Conservation (phyloP, 2,329 filamentous ascomycete genomes). For the Periconia sp. region DNA sequence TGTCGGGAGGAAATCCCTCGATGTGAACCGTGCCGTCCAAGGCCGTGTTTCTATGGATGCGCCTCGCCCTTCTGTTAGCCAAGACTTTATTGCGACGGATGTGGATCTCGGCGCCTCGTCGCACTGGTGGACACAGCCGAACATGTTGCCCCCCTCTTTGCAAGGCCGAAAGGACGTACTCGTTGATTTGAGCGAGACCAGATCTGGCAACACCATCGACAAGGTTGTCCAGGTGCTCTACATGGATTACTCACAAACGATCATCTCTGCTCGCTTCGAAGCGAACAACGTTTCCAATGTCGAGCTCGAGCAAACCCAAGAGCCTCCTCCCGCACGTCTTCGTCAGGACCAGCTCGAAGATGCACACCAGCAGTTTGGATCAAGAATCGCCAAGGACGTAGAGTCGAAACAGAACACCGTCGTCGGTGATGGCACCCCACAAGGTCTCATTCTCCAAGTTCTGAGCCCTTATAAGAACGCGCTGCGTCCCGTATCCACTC, state of each 20-base stretch:
- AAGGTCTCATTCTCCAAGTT: slow-evolving; percentile 76
- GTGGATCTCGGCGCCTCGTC: slow-evolving; percentile 74
- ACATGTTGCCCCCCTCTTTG: slow-evolving; percentile 76
- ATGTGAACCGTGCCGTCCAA: slow-evolving; percentile 58
- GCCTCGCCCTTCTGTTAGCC: slow-evolving; percentile 71
- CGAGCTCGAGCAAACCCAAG: slow-evolving; percentile 80
- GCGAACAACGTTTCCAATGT: slow-evolving; percentile 71
- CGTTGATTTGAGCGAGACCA: slow-evolving; percentile 78
- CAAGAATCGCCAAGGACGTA: slow-evolving; percentile 72
- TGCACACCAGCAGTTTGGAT: slow-evolving; percentile 79
- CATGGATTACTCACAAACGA: slow-evolving; percentile 93
- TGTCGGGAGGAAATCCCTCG: slow-evolving; percentile 61
- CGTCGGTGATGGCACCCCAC: slow-evolving; percentile 81
- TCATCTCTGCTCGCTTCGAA: slow-evolving; percentile 80
- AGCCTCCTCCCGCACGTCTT: slow-evolving; percentile 75
- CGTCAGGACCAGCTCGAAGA: slow-evolving; percentile 93
- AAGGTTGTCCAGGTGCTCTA: slow-evolving; percentile 88
- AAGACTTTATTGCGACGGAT: slow-evolving; percentile 84
- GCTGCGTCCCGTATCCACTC: slow-evolving; percentile 80
- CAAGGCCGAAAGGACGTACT: slow-evolving; percentile 82
- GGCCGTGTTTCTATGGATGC: slow-evolving; percentile 72
- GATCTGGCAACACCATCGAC: slow-evolving; percentile 71
- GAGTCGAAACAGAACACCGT: slow-evolving; percentile 73
- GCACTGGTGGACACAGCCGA: slow-evolving; percentile 85
- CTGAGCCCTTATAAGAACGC: slow-evolving; percentile 73